These are phyloP conservation scores for Russula sp. DNA, from an alignment of 768 basidiomycete genomes.

Conservation along the genomic window DNA sequence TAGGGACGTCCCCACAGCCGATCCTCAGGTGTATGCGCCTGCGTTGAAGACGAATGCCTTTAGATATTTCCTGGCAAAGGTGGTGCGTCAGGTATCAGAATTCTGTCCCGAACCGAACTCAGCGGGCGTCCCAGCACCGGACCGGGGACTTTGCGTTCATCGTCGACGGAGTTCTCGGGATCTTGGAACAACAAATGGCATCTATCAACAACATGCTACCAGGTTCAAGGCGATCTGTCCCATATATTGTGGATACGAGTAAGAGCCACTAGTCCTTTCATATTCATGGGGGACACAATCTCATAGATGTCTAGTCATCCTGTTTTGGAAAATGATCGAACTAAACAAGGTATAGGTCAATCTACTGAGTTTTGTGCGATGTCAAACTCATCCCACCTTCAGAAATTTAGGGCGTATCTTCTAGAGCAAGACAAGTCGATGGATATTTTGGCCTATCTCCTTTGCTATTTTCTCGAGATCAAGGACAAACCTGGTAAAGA, in stretches of 20 bases:
- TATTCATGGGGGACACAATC: background rate
- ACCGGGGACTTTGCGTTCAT: conserved; percentile 85
- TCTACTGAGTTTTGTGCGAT: background rate
- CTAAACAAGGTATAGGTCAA: conserved; percentile 66
- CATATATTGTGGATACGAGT: conserved; percentile 80
- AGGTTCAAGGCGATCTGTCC: conserved; percentile 75
- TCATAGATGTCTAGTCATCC: conserved; percentile 43
- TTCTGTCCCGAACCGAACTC: background rate
- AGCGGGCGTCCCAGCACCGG: conserved; percentile 55
- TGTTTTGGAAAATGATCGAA: conserved; percentile 90
- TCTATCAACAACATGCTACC: conserved; percentile 70
- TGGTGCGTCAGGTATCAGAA: background rate
- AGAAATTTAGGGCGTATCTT: conserved; percentile 87
- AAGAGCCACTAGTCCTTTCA: conserved; percentile 25
- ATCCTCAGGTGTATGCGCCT: conserved; percentile 40
- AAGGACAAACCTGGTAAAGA: conserved; percentile 87
- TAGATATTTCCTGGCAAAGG: conserved; percentile 83
- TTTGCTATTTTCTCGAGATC: conserved; percentile 78
- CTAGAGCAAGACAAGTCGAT: conserved; percentile 73
- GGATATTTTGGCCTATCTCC: conserved; percentile 69
- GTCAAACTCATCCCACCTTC: conserved; percentile 6
- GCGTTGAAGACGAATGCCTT: conserved; percentile 78
- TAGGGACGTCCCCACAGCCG: conserved; percentile 45
- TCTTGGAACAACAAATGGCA: conserved; percentile 69
- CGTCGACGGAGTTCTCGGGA: conserved; percentile 57